Conservation (phyloP, 1,284 basidiomycete genomes). For the Gomphus bonarii region DNA sequence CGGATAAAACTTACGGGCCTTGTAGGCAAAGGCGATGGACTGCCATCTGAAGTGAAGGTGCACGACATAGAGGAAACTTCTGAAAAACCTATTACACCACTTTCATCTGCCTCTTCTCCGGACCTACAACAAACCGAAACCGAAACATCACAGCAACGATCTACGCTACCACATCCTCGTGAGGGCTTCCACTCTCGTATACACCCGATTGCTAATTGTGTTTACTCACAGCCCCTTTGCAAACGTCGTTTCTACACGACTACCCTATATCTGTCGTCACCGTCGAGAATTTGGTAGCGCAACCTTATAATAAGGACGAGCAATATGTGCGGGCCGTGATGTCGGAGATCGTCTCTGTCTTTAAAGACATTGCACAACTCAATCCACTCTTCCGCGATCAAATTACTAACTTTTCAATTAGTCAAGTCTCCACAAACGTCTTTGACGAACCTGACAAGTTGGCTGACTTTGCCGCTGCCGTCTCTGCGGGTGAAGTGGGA, state of each 20-base stretch:
- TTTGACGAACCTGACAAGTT: slow-evolving; percentile 98
- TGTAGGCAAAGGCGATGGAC: slow-evolving; percentile 46
- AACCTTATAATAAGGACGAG: slow-evolving; percentile 86
- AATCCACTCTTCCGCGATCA: slow-evolving; percentile 98
- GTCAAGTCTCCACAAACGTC: slow-evolving; percentile 92
- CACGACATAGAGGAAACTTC: slow-evolving; percentile 35
- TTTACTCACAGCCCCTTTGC: slow-evolving; percentile 42
- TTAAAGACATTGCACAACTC: slow-evolving; percentile 97
- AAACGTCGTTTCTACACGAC: slow-evolving; percentile 87
- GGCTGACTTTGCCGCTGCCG: slow-evolving; percentile 96
- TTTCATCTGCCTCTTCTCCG: slow-evolving; percentile 27
- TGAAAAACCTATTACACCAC: slow-evolving; percentile 34
- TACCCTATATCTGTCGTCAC: slow-evolving; percentile 87
- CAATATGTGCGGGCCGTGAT: slow-evolving; percentile 94
- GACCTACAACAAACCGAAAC: background rate
- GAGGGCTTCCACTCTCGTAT: background rate
- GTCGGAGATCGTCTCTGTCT: slow-evolving; percentile 93
- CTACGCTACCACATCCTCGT: background rate
- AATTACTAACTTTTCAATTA: slow-evolving; percentile 94
- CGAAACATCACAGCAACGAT: background rate
- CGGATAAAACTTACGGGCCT: slow-evolving; percentile 88
- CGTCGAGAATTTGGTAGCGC: slow-evolving; percentile 74
- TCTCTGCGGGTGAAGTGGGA: slow-evolving; percentile 82
- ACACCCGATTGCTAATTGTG: background rate
- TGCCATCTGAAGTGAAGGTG: slow-evolving; percentile 30